Conservation (phyloP, 331 rosid species). For the Rhamnella rubrinervis region DNA sequence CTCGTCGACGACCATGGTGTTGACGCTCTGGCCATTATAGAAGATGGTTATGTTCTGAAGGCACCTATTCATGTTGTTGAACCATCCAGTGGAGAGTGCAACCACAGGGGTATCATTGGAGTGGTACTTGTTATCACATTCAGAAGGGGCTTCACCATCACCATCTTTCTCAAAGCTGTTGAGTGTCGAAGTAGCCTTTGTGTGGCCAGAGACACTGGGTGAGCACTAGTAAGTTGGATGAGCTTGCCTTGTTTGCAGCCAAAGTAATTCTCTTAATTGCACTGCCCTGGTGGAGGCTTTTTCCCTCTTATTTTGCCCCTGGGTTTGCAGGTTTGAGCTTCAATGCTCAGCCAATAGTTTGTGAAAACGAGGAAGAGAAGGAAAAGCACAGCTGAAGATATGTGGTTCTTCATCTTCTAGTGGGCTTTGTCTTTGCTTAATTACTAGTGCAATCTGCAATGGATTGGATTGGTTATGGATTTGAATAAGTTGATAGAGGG, state of each 20-base stretch:
- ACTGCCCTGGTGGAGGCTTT: constrained; percentile 28
- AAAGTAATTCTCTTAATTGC: constrained; percentile 28
- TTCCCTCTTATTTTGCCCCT: constrained; percentile 31
- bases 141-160: constrained; percentile 28
- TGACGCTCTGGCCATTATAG: constrained; percentile 27
- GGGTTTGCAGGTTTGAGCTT: constrained; percentile 21
- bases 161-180: constrained; percentile 26
- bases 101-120: constrained; percentile 24
- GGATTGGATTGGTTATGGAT: too few relatives aligned
- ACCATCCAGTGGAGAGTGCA: constrained; percentile 43
- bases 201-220: constrained; percentile 4
- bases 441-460: too few relatives aligned
- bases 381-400: background rate
- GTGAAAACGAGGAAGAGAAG: background rate
- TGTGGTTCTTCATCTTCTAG: background rate
- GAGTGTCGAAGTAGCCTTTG: constrained; percentile 27
- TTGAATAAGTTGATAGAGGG: too few relatives aligned
- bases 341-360: background rate
- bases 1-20: constrained; percentile 1
- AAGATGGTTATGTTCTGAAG: constrained; percentile 20
- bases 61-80: constrained; percentile 23
- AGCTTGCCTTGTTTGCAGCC: constrained; percentile 25
- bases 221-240: constrained; percentile 33
- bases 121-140: constrained; percentile 32
- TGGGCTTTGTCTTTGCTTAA: too few relatives aligned